phyloP scores from a whole-genome alignment of 108 stramenopile species.

The Craspedostauros australis region DNA sequence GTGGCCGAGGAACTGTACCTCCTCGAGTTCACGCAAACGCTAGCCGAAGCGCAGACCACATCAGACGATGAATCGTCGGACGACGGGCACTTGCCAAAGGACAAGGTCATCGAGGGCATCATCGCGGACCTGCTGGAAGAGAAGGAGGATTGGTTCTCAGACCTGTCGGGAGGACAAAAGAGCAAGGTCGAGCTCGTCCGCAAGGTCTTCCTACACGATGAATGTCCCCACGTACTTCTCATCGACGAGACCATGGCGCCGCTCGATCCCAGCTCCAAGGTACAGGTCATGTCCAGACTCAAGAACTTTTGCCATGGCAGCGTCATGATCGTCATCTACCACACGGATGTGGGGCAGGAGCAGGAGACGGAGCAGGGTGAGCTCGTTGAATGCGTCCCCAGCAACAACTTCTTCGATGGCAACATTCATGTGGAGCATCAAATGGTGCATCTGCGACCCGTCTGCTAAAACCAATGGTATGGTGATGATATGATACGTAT shows the following conservation, averaged over 20 bases:
- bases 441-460: slow-evolving; percentile 39
- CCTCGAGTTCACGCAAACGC: slow-evolving; percentile 58
- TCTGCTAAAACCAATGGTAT: slow-evolving; percentile 56
- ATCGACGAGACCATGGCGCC: slow-evolving; percentile 89
- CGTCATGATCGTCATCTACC: slow-evolving; percentile 84
- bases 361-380: slow-evolving; percentile 14
- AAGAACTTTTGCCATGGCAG: slow-evolving; percentile 72
- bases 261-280: slow-evolving; percentile 74
- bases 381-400: slow-evolving; percentile 65
- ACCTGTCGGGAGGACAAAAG: slow-evolving; percentile 83
- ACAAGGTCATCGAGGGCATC: slow-evolving; percentile 36
- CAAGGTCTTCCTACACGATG: slow-evolving; percentile 65
- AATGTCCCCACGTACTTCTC: slow-evolving; percentile 67
- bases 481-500: too few relatives aligned
- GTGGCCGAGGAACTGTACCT: slow-evolving; percentile 62
- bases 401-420: slow-evolving; percentile 77
- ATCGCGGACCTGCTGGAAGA: slow-evolving; percentile 57
- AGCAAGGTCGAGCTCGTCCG: slow-evolving; percentile 82
- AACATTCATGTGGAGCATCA: slow-evolving; percentile 81
- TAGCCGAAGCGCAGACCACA: neutral
- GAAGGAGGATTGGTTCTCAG: slow-evolving; percentile 87
- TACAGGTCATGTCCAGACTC: slow-evolving; percentile 70
- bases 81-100: slow-evolving; percentile 4
- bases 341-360: slow-evolving; percentile 67
- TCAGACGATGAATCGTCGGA: slow-evolving; percentile 5